These are phyloP conservation scores for Yarrowia keelungensis DNA, from an alignment of 805 yeast species.

Conservation along the genomic window DNA sequence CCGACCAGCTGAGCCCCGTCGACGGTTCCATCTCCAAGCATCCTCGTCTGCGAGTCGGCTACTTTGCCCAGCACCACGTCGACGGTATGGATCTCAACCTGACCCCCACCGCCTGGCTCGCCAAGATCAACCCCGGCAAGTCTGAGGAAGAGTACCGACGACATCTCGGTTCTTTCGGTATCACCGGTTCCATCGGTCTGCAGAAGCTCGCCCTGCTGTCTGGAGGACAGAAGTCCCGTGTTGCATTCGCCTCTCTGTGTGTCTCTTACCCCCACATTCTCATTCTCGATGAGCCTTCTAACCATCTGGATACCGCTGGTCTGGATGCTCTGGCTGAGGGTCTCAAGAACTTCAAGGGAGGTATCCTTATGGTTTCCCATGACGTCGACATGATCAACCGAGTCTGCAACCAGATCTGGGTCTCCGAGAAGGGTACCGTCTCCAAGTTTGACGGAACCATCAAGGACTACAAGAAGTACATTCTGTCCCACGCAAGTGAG, in stretches of 20 bases:
- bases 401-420: constrained; percentile 96
- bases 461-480: constrained; percentile 87
- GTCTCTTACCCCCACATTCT: constrained; percentile 88
- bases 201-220: constrained; percentile 89
- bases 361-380: constrained; percentile 96
- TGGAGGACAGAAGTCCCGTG: constrained; percentile 98
- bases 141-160: constrained; percentile 96
- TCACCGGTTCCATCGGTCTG: constrained; percentile 90
- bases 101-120: constrained; percentile 95
- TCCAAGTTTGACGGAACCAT: constrained; percentile 80
- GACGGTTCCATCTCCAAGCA: constrained; percentile 82
- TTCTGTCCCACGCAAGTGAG: constrained; percentile 74
- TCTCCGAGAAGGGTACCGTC: constrained; percentile 85
- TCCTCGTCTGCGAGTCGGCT: constrained; percentile 89
- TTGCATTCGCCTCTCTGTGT: constrained; percentile 95
- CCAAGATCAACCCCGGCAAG: constrained; percentile 86
- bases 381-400: constrained; percentile 89
- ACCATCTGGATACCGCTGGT: constrained; percentile 98
- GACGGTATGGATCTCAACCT: constrained; percentile 90
- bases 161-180: constrained; percentile 96
- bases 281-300: constrained; percentile 96
- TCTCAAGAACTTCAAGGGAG: constrained; percentile 86
- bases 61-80: constrained; percentile 98
- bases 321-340: constrained; percentile 95
- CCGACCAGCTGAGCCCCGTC: constrained; percentile 77